phyloP scores from a whole-genome alignment of 2,329 filamentous ascomycete genomes.

The Alternaria conjuncta region DNA sequence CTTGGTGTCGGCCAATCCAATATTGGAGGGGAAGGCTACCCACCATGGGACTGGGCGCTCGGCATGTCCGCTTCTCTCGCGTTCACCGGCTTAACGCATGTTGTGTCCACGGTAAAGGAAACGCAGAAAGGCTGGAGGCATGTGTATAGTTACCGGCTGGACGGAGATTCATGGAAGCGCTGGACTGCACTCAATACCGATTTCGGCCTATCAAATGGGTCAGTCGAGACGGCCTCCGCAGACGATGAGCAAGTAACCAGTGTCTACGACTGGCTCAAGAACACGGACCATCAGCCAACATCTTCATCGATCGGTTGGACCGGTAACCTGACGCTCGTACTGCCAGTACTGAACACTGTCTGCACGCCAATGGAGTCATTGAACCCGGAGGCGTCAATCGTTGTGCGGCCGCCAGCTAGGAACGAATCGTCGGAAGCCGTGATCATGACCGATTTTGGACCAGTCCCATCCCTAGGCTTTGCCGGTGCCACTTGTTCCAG shows the following conservation, averaged over 20 bases:
- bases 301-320: constrained; percentile 2
- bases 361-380: neutral
- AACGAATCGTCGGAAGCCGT: neutral
- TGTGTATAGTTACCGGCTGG: neutral
- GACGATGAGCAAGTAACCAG: neutral
- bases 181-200: constrained; percentile 8
- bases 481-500: neutral
- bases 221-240: constrained; percentile 1
- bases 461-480: neutral
- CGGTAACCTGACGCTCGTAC: neutral
- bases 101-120: neutral
- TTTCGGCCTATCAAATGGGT: neutral
- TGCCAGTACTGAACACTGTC: constrained; percentile 4
- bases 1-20: neutral
- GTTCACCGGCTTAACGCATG: neutral
- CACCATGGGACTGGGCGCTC: neutral
- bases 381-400: neutral
- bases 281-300: neutral
- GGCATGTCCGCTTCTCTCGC: constrained; percentile 5
- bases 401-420: neutral
- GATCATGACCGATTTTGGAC: neutral
- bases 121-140: neutral
- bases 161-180: neutral
- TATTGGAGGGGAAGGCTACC: neutral
- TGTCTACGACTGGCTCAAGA: neutral